Base-by-base conservation (phyloP, 176 grass and related monocot species). In the Carex pumila region DNA sequence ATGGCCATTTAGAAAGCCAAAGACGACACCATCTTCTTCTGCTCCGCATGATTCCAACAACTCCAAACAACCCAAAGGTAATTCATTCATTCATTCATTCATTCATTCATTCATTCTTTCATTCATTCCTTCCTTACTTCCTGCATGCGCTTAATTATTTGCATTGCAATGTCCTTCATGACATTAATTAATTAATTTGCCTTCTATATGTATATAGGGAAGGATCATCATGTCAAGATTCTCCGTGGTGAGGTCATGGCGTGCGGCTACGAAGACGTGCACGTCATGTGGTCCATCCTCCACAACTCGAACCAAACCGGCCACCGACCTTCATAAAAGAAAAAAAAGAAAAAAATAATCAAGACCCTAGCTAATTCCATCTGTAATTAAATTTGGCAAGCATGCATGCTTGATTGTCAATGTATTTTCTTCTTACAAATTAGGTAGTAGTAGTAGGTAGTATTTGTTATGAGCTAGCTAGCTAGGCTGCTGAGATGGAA, bases 191-290 rank as follows among this genome's bases (percentile, higher is more conserved):
- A 25, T 25, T 25, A 25, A 25, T 25, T 25, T 25, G 25, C 25
- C 25, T 25, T 25, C 25, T 25, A 25, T 25, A 25, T 25, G 0
- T 34, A 34, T 34, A 50, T 12, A 50, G 47, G 47, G 57, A 12
- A 79, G 7, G 65, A 84, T 84, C 39, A 84, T 43, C 82, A 84
- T 59, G 64, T 32, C 12, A 34, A 52, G 82, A 72, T 25, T 14
- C 84, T 85, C 55, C 71, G 45, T 29, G 84, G 84, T 19, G 84
- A 85, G 58, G 71, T 85, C 30, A 85, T 85, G 84, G 84, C 84
- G 0, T 85, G 84, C 34, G 34, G 52, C 15, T 85, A 85, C 18
- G 84, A 85, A 54, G 84, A 85, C 25, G 84, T 85, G 36, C 84
- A 11, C 15, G 71, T 85, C 9, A 85, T 85, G 84, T 85, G 84